Conservation (phyloP, 345 rosid species). For the Aegle marmelos region DNA sequence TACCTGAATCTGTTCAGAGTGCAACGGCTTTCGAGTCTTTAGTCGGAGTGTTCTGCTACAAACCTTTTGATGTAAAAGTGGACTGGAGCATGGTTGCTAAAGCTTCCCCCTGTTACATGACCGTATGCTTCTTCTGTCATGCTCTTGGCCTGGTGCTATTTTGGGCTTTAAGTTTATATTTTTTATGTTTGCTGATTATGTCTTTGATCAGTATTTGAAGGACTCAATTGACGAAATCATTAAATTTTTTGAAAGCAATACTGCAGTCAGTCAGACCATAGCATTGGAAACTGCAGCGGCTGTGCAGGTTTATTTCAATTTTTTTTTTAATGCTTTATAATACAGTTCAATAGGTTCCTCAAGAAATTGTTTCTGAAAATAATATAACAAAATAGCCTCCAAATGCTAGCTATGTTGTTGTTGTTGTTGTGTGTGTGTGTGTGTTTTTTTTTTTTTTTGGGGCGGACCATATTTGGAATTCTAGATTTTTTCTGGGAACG, state of each 20-base stretch:
- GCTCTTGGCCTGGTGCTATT: too few species aligned
- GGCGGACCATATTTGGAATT: background rate
- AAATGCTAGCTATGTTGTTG: slow-evolving; percentile 9
- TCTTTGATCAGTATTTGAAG: too few species aligned
- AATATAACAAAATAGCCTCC: background rate
- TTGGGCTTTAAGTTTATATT: too few species aligned
- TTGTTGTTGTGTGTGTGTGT: too few species aligned
- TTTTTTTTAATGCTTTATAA: slow-evolving; percentile 7
- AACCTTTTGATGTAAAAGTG: too few species aligned
- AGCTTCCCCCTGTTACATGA: too few species aligned
- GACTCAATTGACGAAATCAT: too few species aligned
- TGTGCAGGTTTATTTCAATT: slow-evolving; percentile 66
- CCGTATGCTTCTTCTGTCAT: too few species aligned
- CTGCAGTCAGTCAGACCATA: slow-evolving; percentile 79
- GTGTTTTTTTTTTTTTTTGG: background rate
- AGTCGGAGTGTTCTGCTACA: slow-evolving; percentile 77
- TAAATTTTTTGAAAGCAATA: too few species aligned
- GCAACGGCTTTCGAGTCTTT: slow-evolving; percentile 72
- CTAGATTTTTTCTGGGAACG: background rate
- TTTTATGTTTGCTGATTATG: too few species aligned
- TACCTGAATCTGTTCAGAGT: slow-evolving; percentile 60
- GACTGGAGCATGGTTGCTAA: too few species aligned
- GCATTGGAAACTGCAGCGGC: slow-evolving; percentile 98
- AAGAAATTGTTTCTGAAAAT: too few species aligned
- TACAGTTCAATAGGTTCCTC: background rate